Percentiles rank a stretch among this genome's conserved stretches.
Conservation (phyloP, 1,284 basidiomycete genomes). For the Moesziomyces sp. region DNA sequence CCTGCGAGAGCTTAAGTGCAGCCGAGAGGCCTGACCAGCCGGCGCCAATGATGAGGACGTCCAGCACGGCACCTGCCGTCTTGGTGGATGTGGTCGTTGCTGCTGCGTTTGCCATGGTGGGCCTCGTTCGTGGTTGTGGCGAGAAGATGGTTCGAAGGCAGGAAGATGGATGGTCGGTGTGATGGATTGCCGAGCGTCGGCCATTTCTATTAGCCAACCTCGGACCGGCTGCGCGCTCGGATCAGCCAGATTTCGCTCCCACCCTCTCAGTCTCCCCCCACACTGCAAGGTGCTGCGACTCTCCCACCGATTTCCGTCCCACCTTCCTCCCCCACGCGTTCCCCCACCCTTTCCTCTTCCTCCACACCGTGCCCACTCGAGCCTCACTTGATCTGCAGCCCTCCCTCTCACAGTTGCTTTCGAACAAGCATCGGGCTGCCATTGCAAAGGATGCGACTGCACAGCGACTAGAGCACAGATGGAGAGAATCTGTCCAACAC, state of each 20-base stretch:
- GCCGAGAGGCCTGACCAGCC: constrained; percentile 71
- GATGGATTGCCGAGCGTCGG: not conserved
- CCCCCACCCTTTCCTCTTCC: no score
- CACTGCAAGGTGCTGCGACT: not conserved
- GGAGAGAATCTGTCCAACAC: no score
- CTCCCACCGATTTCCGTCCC: no score
- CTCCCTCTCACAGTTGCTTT: no score
- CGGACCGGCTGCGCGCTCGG: constrained; percentile 3
- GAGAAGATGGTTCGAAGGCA: not conserved
- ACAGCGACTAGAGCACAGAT: no score
- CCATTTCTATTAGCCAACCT: no score
- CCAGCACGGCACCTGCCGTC: constrained; percentile 42
- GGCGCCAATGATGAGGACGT: constrained; percentile 71
- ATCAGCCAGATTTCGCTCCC: constrained; percentile 2
- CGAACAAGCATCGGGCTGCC: no score
- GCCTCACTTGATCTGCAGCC: no score
- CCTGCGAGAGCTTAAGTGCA: constrained; percentile 68
- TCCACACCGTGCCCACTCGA: no score
- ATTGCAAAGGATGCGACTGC: no score
- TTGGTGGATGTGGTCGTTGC: constrained; percentile 6
- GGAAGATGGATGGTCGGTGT: constrained; percentile 5
- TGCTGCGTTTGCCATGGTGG: constrained; percentile 23
- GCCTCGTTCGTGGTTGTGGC: not conserved
- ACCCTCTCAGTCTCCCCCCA: not conserved
- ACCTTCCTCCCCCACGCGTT: no score